Base-by-base conservation (phyloP, 2,329 filamentous ascomycete species). In the Neurospora sp. region DNA sequence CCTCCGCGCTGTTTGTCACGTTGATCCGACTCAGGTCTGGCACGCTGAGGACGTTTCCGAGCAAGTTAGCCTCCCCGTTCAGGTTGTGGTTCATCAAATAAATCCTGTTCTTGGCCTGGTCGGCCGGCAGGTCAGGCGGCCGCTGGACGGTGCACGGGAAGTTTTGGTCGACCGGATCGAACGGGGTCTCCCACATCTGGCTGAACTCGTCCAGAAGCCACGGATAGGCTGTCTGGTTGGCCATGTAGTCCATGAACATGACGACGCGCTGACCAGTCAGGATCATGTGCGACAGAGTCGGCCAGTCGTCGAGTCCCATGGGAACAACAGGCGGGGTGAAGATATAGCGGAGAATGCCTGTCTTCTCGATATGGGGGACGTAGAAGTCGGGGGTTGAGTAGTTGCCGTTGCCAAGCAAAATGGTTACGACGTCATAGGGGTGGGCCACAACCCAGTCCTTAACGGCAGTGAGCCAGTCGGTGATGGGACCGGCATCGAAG, bases 71-170 rank as follows among this genome's bases (percentile, higher is more conserved):
- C 74, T 93, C 85, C 71, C 90, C 85, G 78, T 97, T 97, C 70
- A 97, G 85, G 78, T 97, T 97, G 82, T 97, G 94, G 80, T 97
- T 97, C 76, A 91, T 87, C 77, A 97, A 85, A 78, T 94, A 96
- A 80, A 97, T 84, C 62, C 89, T 85, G 38, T 89, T 83, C 70
- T 83, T 82, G 0, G 87, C 85, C 8, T 87, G 83, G 2, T 84
- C 80, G 0, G 78, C 76, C 2, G 81, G 76, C 70, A 96, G 81
- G 62, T 86, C 82, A 0, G 92, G 92, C 0, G 94, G 93, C 0
- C 94, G 89, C 77, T 97, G 88, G 43, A 89, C 84, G 0, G 83
- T 89, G 81, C 94, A 97, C 0, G 93, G 93, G 78, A 97, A 97
- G 0, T 79, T 78, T 67, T 81, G 81, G 77, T 88, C 78, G 17